A percentile compares a stretch with the other conserved stretches of the same genome.
phyloP scores from a whole-genome alignment of 768 basidiomycete species.

The Agrocybe pediades region DNA sequence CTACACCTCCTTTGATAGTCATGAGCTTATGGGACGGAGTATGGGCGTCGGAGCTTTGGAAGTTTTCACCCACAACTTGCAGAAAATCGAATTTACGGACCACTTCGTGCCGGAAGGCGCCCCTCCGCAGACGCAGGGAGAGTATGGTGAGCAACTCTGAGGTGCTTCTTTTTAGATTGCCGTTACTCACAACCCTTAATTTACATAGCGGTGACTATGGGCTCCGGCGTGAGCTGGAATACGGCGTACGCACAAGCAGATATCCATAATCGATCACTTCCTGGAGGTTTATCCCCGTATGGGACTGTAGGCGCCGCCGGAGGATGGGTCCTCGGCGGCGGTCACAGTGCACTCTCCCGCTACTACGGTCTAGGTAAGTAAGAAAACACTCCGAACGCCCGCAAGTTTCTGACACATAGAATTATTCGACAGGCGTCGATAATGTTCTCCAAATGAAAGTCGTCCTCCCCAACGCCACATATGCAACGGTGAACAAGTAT shows the following conservation, averaged over 20 bases:
- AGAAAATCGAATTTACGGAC: slow-evolving; percentile 34
- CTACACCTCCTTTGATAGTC: too few relatives aligned
- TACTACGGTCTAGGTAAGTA: slow-evolving; percentile 37
- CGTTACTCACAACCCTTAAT: neutral
- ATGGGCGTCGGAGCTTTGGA: slow-evolving; percentile 36
- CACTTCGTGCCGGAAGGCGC: slow-evolving; percentile 29
- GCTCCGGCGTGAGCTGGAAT: slow-evolving; percentile 39
- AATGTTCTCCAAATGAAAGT: slow-evolving; percentile 41
- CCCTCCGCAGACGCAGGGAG: slow-evolving; percentile 8
- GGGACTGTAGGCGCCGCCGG: slow-evolving; percentile 44
- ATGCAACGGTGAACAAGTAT: slow-evolving; percentile 34
- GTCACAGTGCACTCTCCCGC: slow-evolving; percentile 36
- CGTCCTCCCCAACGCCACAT: slow-evolving; percentile 37
- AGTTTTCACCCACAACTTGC: slow-evolving; percentile 43
- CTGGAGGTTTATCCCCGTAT: slow-evolving; percentile 35
- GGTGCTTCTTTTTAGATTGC: neutral
- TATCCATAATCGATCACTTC: slow-evolving; percentile 32
- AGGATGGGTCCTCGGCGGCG: slow-evolving; percentile 46
- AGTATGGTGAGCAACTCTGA: slow-evolving; percentile 6
- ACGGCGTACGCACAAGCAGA: slow-evolving; percentile 34
- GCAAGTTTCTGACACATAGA: neutral
- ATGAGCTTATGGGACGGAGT: slow-evolving; percentile 41
- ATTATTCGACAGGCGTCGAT: slow-evolving; percentile 33
- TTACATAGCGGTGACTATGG: slow-evolving; percentile 25
- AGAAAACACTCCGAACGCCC: neutral